phyloP scores from a whole-genome alignment of 78 protist species.

The Pigoraptor vietnamica region DNA sequence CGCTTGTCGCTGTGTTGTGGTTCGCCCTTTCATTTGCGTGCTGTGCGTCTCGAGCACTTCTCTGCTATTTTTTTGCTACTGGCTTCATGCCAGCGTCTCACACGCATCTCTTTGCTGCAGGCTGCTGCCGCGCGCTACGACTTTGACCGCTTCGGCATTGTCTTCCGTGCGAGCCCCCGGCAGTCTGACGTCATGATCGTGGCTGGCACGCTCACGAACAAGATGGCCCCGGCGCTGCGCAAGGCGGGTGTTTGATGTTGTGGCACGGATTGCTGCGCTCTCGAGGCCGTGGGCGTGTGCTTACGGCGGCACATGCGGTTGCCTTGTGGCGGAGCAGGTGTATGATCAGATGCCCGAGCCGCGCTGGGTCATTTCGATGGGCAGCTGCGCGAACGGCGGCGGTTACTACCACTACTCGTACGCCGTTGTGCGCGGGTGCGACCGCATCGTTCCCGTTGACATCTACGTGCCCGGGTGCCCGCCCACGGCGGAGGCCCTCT shows the following conservation, averaged over 20 bases:
- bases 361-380: slow-evolving; percentile 91
- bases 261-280: not conserved
- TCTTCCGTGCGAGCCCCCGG: slow-evolving; percentile 87
- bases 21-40: too few relatives aligned
- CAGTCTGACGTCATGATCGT: slow-evolving; percentile 94
- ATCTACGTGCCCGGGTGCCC: slow-evolving; percentile 97
- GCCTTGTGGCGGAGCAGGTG: not conserved
- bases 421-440: slow-evolving; percentile 95
- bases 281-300: not conserved
- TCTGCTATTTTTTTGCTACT: too few relatives aligned
- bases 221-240: slow-evolving; percentile 96
- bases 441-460: slow-evolving; percentile 94
- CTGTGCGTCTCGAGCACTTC: too few relatives aligned
- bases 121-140: slow-evolving; percentile 87
- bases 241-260: slow-evolving; percentile 22
- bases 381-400: slow-evolving; percentile 96
- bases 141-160: slow-evolving; percentile 90
- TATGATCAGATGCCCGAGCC: slow-evolving; percentile 50
- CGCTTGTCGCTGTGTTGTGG: too few relatives aligned
- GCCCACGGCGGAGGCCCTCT: slow-evolving; percentile 95
- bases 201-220: slow-evolving; percentile 95
- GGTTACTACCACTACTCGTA: slow-evolving; percentile 96
- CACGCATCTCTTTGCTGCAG: not conserved
- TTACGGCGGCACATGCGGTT: slow-evolving; percentile 19
- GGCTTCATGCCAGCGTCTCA: too few relatives aligned